Evolutionary conservation across 768 basidiomycete genomes (phyloP), one percentile per base, ranked within the genome.

Genomic region (Suillus occidentalis): DNA sequence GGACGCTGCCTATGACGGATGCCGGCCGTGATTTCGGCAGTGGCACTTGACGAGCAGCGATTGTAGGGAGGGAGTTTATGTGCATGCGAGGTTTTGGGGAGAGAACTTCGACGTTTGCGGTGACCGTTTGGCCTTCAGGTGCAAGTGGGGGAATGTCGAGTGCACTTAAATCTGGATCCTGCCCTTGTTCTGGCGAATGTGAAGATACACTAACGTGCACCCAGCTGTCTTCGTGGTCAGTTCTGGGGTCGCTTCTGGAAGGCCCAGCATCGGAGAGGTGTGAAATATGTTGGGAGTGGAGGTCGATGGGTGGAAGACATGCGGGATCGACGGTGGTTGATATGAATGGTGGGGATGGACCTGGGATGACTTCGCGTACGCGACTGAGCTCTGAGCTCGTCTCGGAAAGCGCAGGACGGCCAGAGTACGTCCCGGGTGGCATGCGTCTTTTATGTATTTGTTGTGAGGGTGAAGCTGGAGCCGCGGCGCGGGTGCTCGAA

Each of bases 341-440:
- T 69, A 77, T 72, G 49, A 76, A 62, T 16, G 70, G 55, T 39
- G 75, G 76, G 0, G 75, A 77, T 8, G 76, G 69, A 36, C 65
- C 65, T 2, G 69, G 67, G 12, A 42, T 57, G 56, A 72, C 62
- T 43, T 70, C 43, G 20, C 64, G 70, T 18, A 62, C 63, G 45
- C 67, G 72, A n/a, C 75, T 75, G 6, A 77, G n/a, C 20, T 76
- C 67, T 1, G 68, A 68, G 6, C 53, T 72, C 1, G 71, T 75
- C 59, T 76, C 75, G 1, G 76, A 76, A 73, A 76, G 74, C 20
- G 75, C 76, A 5, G 75, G 74, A 12, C 53, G 64, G 22, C 69
- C 68, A 8, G 76, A 72, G 20, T 70, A 70, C 0, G 75, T 69
- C 4, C 75, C 75, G 6, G 75, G 75, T 42, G 75, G 75, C 36